These are phyloP conservation scores for Elasticomyces elasticus DNA, from an alignment of 495 filamentous ascomycete genomes.

Conservation along the genomic window DNA sequence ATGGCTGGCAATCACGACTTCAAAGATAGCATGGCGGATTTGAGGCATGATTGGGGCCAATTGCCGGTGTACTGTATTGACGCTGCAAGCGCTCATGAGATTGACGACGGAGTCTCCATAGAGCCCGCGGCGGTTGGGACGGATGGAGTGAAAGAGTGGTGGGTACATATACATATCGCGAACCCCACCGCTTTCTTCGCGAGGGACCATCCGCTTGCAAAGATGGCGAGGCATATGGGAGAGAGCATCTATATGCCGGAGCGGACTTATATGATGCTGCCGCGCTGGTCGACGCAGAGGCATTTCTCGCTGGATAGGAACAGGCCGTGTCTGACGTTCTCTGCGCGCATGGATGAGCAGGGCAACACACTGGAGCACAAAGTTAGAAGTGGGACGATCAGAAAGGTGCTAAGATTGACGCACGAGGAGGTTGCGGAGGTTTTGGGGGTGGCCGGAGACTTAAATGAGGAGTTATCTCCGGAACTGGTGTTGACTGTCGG, in stretches of 20 bases:
- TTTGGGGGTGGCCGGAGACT: slow-evolving; percentile 34
- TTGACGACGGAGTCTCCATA: slow-evolving; percentile 83
- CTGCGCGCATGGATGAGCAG: slow-evolving; percentile 53
- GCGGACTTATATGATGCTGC: slow-evolving; percentile 65
- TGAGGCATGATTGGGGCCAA: slow-evolving; percentile 63
- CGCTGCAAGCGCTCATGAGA: slow-evolving; percentile 55
- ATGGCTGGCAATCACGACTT: slow-evolving; percentile 18
- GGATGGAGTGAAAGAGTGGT: slow-evolving; percentile 37
- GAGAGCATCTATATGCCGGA: slow-evolving; percentile 70
- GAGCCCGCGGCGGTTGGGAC: slow-evolving; percentile 35
- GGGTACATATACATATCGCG: slow-evolving; percentile 87
- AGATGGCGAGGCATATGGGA: slow-evolving; percentile 53
- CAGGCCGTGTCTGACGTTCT: slow-evolving; percentile 72
- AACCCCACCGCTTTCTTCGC: slow-evolving; percentile 79
- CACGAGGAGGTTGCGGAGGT: slow-evolving; percentile 44
- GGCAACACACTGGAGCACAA: slow-evolving; percentile 61
- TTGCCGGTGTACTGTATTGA: slow-evolving; percentile 80
- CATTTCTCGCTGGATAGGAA: slow-evolving; percentile 60
- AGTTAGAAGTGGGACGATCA: slow-evolving; percentile 59
- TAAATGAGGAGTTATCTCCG: slow-evolving; percentile 13
- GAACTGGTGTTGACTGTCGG: slow-evolving; percentile 34
- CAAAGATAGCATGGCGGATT: slow-evolving; percentile 44
- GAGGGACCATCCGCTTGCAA: slow-evolving; percentile 46
- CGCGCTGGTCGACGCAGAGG: slow-evolving; percentile 41
- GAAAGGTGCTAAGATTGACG: slow-evolving; percentile 66